phyloP scores from a whole-genome alignment of 164 flowering plant genomes.

The Chloranthus sessilifolius region DNA sequence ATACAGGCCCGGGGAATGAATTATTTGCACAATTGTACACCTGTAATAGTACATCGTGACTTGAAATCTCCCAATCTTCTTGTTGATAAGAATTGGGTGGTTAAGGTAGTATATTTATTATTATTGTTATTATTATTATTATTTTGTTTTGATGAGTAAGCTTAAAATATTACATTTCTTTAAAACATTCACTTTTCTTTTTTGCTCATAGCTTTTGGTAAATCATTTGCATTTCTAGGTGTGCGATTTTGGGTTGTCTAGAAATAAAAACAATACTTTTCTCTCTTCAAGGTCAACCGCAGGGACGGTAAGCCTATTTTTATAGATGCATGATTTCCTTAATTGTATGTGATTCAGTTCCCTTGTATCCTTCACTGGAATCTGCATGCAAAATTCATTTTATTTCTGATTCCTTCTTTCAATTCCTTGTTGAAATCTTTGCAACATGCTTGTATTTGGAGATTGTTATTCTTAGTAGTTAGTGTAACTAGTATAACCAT shows the following conservation, averaged over 20 bases:
- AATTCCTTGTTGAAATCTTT: too few species aligned
- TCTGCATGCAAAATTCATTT: too few species aligned
- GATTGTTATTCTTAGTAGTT: too few species aligned
- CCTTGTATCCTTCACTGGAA: too few species aligned
- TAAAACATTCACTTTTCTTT: too few species aligned
- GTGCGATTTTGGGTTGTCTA: slow-evolving; percentile 83
- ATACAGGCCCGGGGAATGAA: slow-evolving; percentile 91
- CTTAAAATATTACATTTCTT: too few species aligned
- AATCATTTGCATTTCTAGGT: slow-evolving; percentile 37
- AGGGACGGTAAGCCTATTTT: slow-evolving; percentile 60
- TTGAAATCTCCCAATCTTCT: slow-evolving; percentile 91
- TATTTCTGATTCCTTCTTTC: too few species aligned
- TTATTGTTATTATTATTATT: too few species aligned
- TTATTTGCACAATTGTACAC: slow-evolving; percentile 75
- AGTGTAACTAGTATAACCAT: too few species aligned
- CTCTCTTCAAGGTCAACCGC: slow-evolving; percentile 85
- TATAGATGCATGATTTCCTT: background rate
- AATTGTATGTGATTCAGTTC: too few species aligned
- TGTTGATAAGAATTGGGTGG: slow-evolving; percentile 92
- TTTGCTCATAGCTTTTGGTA: background rate
- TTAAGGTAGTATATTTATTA: slow-evolving; percentile 49
- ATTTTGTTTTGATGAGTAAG: background rate
- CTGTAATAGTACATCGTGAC: slow-evolving; percentile 85
- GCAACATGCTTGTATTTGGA: too few species aligned
- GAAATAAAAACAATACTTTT: slow-evolving; percentile 76